Evolutionary conservation across 2,329 filamentous ascomycete species (phyloP), one percentile per base, ranked within the genome.

Genomic region (Penicillium sclerotiorum): DNA sequence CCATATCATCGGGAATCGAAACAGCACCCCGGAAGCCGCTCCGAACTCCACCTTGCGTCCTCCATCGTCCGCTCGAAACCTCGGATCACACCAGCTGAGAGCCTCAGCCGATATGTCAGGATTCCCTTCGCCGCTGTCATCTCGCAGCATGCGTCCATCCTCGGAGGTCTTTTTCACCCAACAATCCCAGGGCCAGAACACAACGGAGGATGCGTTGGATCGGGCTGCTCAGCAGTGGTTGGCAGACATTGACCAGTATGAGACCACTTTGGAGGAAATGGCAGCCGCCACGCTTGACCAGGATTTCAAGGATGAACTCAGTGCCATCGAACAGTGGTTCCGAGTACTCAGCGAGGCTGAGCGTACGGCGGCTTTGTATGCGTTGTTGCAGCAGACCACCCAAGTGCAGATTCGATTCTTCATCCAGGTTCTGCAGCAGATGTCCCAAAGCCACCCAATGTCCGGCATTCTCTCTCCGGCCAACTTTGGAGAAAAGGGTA

Each of bases 281-380:
- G 94, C 94, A 36, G 92, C 93, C 25, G 94, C 94, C 22, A 97
- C 94, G n/a, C 79, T 97, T 47, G 94, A 99, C 69, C 94, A 99
- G 77, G 94, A 99, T 69, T 99, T 99, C 80, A 99, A 99, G 77
- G 94, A 97, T 73, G 94, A 99, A 74, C 83, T 99, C 53, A 96
- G 91, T 69, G 94, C 94, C 61, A 99, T 99, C 67, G 94, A 99
- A 76, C 94, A 99, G 78, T 99, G 94, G 94, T 99, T 99, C 74
- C 88, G 92, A 55, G 94, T 99, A 46, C 79, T 99, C 58, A 97
- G 93, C 67, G 94, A 97, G 75, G 92, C 94, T 22, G 94, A 99
- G 75, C 84, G 94, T 56, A 99, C 94, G 17, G 94, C 94, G 55
- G 94, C 94, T 41, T 77, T 97, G 50, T 99, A 99, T 71, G 93